These are phyloP conservation scores for Aspergillus floridensis DNA, from an alignment of 2,329 filamentous ascomycete species.

Conservation along the genomic window DNA sequence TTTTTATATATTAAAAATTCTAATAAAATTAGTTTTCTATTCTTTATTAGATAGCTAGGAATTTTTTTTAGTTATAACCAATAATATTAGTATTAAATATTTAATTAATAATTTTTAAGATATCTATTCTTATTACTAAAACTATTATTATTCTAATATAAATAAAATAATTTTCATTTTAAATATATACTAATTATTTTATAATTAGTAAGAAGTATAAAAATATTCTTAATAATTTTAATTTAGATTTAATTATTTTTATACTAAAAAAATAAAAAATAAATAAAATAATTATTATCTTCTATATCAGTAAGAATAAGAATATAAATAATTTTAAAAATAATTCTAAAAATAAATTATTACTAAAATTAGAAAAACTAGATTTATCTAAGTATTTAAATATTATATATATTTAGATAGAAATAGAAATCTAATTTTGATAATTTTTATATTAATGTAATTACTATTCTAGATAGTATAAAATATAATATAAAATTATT, in stretches of 20 bases:
- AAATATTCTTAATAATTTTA: neutral
- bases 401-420: neutral
- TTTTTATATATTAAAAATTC: no score
- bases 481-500: no score
- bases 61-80: no score
- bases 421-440: no score
- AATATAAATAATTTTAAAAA: neutral
- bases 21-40: no score
- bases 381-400: neutral
- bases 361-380: neutral
- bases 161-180: neutral
- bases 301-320: neutral
- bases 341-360: neutral
- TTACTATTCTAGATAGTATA: no score
- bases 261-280: neutral
- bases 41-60: no score
- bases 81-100: no score
- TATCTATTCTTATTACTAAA: no score
- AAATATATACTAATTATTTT: slow-evolving; percentile 3
- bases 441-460: no score
- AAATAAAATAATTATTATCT: neutral
- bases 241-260: neutral
- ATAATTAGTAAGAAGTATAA: neutral
- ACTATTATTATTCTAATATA: neutral
- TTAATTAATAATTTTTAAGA: no score